Percentiles rank a stretch among this genome's conserved stretches.
Conservation (phyloP, 257 asterid genomes). For the Oldenlandia corymbosa region DNA sequence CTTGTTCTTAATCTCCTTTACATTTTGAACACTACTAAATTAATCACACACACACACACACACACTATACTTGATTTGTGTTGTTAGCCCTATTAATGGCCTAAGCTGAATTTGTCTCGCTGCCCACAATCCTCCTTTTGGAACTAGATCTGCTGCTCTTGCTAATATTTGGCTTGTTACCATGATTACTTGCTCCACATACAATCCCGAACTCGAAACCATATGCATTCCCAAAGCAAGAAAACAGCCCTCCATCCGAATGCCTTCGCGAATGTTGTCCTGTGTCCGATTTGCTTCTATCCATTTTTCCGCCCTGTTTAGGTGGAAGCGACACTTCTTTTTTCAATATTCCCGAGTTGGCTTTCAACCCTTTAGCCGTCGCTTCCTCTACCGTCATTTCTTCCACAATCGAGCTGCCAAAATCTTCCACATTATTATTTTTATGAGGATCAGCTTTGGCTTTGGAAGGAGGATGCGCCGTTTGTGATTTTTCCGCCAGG, state of each 20-base stretch:
- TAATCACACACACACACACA: background rate
- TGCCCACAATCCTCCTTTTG: conserved; percentile 22
- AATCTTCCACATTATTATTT: conserved; percentile 20
- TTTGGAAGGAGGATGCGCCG: no score
- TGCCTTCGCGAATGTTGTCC: conserved; percentile 25
- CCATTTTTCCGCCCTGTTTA: background rate
- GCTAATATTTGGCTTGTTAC: conserved; percentile 17
- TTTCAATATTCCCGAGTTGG: conserved; percentile 25
- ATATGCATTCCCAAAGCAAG: conserved; percentile 54
- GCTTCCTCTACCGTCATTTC: conserved; percentile 62
- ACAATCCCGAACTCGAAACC: conserved; percentile 68
- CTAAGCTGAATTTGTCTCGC: conserved; percentile 33
- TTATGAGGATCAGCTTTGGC: background rate
- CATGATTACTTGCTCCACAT: conserved; percentile 40
- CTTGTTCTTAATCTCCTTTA: no score
- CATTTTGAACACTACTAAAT: no score
- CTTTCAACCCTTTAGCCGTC: conserved; percentile 43
- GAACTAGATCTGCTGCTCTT: conserved; percentile 21
- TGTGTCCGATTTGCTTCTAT: background rate
- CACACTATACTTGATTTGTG: no score
- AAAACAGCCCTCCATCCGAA: conserved; percentile 37
- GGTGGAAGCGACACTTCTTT: conserved; percentile 17
- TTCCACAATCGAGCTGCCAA: conserved; percentile 45
- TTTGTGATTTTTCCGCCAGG: background rate
- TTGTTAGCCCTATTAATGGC: background rate